A percentile compares a stretch with the other conserved stretches of the same genome.
Evolutionary conservation across 148 eudicot species (phyloP).

Genomic region (Diospyros kaki): DNA sequence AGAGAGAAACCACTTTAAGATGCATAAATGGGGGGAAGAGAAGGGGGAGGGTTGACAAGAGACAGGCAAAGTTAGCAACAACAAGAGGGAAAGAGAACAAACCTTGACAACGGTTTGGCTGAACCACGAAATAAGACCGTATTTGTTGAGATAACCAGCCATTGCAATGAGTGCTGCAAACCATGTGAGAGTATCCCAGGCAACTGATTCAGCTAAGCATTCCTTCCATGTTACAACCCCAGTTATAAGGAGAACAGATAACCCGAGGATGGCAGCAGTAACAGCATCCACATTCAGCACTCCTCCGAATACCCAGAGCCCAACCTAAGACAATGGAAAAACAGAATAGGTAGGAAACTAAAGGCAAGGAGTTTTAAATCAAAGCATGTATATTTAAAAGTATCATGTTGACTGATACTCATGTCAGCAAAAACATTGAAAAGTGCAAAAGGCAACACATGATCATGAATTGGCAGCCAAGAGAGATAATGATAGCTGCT

Average conservation of each 20-base stretch:
- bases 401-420: too few species aligned
- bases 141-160: constrained; percentile 99
- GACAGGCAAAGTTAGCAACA: not conserved
- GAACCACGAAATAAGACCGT: constrained; percentile 97
- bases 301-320: constrained; percentile 92
- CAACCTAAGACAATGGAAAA: constrained; percentile 49
- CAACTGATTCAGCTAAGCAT: constrained; percentile 89
- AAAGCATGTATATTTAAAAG: too few species aligned
- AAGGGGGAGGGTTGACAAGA: too few species aligned
- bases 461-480: too few species aligned
- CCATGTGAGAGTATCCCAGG: constrained; percentile 98
- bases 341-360: not conserved
- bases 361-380: too few species aligned
- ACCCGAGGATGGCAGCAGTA: constrained; percentile 94
- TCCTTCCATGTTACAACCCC: constrained; percentile 99
- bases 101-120: constrained; percentile 96
- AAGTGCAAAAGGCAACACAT: too few species aligned
- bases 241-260: constrained; percentile 69
- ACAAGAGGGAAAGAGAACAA: constrained; percentile 8
- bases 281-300: constrained; percentile 83
- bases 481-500: too few species aligned
- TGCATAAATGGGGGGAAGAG: too few species aligned
- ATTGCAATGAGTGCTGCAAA: constrained; percentile 97
- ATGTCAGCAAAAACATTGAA: too few species aligned
- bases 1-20: too few species aligned